Base-by-base conservation (phyloP, 2,329 filamentous ascomycete genomes). In the Epichloe baconii region DNA sequence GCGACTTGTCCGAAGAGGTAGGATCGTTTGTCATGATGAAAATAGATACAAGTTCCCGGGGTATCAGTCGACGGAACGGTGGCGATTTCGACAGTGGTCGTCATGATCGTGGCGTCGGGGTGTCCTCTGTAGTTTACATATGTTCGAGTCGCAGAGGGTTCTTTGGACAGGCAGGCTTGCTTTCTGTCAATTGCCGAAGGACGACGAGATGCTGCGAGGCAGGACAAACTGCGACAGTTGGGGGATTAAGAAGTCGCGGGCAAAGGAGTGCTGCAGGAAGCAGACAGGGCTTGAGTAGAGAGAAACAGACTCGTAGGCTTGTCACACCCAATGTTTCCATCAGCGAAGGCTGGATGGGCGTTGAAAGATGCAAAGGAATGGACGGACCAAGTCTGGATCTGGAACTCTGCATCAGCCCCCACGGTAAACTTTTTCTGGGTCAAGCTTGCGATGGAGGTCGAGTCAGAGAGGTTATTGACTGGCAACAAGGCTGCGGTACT, bases 41-140 rank as follows among this genome's bases (percentile, higher is more conserved):
- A 73, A 38, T 88, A 64, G 35, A 97, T 66, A 47, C 80, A 78
- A 2, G 88, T 87, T 50, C 91, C 91, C 1, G 83, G 79, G 19
- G 89, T 95, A 68, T 98, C 93, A 53, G 84, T 85, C 57, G 91
- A 93, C 14, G 91, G 91, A 53, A 85, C 86, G 17, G 83, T 85
- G 55, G 91, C 66, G 59, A 97, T 70, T 65, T 94, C 83, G 52
- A 90, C 74, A 60, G 74, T 80, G 63, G 77, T 84, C 59, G 82
- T 76, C 90, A 95, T 95, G 55, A 57, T 64, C 51, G 49, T 53
- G 11, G 51, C 5, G 36, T 49, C 49, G 34, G 15, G 2, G 44
- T 46, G 45, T 8, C 45, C 34, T 45, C 26, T 43, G 5, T 2
- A 2, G 12, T n/a, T 12, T 14, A 15, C 19, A 44, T 38, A 48